A percentile compares a stretch with the other conserved stretches of the same genome.
Conservation (phyloP, 305 asterid species). For the Solanum aculeatissimum region DNA sequence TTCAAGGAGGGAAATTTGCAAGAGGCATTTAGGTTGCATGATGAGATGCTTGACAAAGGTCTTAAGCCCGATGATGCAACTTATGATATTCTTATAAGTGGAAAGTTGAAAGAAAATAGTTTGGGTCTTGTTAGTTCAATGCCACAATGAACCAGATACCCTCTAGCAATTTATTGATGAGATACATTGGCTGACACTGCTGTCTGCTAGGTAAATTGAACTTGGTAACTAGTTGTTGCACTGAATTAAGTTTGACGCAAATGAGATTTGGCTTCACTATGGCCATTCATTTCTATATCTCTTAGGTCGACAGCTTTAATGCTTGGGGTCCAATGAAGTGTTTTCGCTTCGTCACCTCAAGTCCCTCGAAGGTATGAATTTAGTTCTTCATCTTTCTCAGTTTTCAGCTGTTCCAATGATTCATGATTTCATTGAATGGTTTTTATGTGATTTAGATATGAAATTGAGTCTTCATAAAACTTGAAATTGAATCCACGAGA, state of each 20-base stretch:
- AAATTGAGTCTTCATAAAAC: not conserved
- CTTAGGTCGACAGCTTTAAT: not conserved
- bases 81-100: constrained; percentile 43
- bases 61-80: constrained; percentile 48
- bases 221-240: not conserved
- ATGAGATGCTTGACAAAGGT: constrained; percentile 82
- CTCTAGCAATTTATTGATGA: not conserved
- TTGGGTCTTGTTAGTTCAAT: constrained; percentile 12
- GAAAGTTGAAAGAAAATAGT: constrained; percentile 20
- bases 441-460: not conserved
- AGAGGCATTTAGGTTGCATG: constrained; percentile 83
- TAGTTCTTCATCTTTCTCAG: not conserved
- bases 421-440: not conserved
- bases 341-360: not conserved
- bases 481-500: not conserved
- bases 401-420: not conserved
- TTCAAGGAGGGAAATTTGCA: constrained; percentile 68
- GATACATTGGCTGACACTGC: not conserved
- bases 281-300: not conserved
- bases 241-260: not conserved
- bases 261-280: not conserved
- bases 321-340: not conserved
- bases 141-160: not conserved
- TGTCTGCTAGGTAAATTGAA: not conserved
- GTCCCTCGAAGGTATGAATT: not conserved